These are phyloP conservation scores for grape (Vitis vinifera) DNA, from an alignment of 164 flowering plant species.

Conservation along the genomic window DNA sequence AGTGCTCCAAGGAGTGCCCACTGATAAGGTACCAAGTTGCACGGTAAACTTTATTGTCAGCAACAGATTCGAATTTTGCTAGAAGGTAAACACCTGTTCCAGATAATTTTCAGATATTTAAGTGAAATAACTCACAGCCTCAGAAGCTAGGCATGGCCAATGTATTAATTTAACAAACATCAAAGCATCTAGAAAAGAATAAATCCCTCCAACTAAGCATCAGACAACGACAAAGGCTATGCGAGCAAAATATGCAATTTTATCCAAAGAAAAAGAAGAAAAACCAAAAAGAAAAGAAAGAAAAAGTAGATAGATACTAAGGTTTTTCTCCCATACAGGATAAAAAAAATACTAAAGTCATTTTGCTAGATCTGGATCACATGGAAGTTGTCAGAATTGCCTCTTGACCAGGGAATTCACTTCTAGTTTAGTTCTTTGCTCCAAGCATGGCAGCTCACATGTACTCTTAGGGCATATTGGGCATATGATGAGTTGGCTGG, in stretches of 20 bases:
- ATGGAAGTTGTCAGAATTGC: not conserved
- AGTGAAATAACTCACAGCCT: too few species aligned
- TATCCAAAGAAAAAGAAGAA: not conserved
- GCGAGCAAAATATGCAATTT: not conserved
- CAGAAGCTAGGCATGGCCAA: too few species aligned
- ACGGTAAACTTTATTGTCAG: conserved; percentile 52
- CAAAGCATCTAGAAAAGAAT: too few species aligned
- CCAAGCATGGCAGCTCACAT: not conserved
- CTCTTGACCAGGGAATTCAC: not conserved
- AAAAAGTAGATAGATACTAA: not conserved
- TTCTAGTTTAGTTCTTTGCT: too few species aligned
- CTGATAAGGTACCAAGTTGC: conserved; percentile 44
- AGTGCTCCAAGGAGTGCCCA: conserved; percentile 65
- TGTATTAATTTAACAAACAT: not conserved
- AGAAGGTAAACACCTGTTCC: conserved; percentile 37
- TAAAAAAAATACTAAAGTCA: too few species aligned
- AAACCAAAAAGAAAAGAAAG: too few species aligned
- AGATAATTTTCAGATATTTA: not conserved
- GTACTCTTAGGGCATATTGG: too few species aligned
- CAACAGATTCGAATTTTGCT: conserved; percentile 43
- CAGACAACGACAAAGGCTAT: not conserved
- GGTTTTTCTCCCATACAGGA: too few species aligned
- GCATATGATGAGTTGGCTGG: too few species aligned
- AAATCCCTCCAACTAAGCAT: not conserved
- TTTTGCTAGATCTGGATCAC: too few species aligned